A percentile compares a stretch with the other conserved stretches of the same genome.
These are phyloP conservation scores for Cryptosporidium sp. DNA, from an alignment of 169 alveolate genomes.

Conservation along the genomic window DNA sequence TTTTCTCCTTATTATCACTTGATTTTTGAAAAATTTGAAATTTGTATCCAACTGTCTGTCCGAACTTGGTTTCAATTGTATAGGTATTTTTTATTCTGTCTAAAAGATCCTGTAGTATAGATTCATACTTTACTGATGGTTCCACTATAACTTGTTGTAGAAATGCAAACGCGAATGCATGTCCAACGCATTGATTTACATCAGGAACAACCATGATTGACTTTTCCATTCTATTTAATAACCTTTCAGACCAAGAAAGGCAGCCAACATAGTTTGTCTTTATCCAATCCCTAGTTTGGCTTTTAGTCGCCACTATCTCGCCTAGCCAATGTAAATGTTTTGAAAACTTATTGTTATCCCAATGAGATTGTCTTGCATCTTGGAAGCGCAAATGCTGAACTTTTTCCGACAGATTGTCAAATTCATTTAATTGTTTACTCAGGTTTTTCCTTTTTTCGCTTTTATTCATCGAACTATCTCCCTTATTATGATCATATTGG, in stretches of 20 bases:
- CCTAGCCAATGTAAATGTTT: conserved; percentile 72
- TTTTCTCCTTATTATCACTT: conserved; percentile 1
- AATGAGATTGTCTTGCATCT: conserved; percentile 55
- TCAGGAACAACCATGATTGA: conserved; percentile 70
- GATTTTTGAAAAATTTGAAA: conserved; percentile 3
- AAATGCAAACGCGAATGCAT: conserved; percentile 72
- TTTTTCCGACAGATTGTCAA: conserved; percentile 24
- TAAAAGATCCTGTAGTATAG: conserved; percentile 14
- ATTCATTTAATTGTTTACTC: conserved; percentile 3
- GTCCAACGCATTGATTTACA: conserved; percentile 73
- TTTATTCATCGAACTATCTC: not conserved
- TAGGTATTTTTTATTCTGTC: conserved; percentile 47
- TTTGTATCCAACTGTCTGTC: conserved; percentile 47
- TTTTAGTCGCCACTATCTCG: conserved; percentile 11
- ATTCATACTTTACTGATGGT: conserved; percentile 43
- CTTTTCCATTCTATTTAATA: conserved; percentile 60
- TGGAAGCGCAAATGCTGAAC: conserved; percentile 72
- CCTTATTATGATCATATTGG: not conserved
- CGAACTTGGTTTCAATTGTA: conserved; percentile 43
- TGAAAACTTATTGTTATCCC: conserved; percentile 24
- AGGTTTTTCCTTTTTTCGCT: not conserved
- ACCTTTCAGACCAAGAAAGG: conserved; percentile 67
- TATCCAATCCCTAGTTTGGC: not conserved
- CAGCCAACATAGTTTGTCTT: not conserved
- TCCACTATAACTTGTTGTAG: conserved; percentile 59